A percentile compares a stretch with the other conserved stretches of the same genome.
Conservation (phyloP, 352 stramenopile species). For the Globisporangium recalcitrans region DNA sequence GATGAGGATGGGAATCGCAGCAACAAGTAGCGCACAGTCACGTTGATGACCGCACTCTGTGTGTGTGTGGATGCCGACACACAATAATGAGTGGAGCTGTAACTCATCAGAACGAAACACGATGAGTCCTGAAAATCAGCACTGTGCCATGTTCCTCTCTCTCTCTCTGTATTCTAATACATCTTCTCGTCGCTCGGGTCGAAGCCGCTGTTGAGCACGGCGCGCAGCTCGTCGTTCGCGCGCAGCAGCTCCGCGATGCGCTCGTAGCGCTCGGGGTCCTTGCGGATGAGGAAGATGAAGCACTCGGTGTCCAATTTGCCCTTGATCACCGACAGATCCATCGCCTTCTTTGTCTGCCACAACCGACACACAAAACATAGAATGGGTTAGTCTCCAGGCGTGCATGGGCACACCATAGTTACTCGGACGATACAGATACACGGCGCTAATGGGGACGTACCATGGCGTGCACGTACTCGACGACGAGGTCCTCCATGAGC, state of each 20-base stretch:
- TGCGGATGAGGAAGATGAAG: conserved; percentile 87
- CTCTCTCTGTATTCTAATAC: no score
- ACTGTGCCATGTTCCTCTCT: no score
- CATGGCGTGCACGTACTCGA: conserved; percentile 81
- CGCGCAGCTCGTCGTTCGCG: conserved; percentile 83
- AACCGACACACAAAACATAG: background rate
- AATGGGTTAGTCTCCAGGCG: background rate
- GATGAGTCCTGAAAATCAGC: no score
- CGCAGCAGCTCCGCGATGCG: conserved; percentile 76
- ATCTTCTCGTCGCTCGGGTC: conserved; percentile 87
- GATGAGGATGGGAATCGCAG: background rate
- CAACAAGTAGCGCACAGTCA: background rate
- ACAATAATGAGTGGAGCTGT: no score
- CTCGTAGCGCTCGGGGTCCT: conserved; percentile 77
- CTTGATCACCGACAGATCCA: conserved; percentile 77
- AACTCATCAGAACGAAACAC: no score
- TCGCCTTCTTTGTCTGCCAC: conserved; percentile 79
- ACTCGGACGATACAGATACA: no score
- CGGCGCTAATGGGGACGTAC: conserved; percentile 32
- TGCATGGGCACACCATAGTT: no score
- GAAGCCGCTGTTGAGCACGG: conserved; percentile 84
- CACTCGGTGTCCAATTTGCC: conserved; percentile 85
- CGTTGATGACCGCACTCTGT: background rate
- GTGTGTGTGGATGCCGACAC: background rate
- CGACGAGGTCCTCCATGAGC: conserved; percentile 83